A percentile compares a stretch with the other conserved stretches of the same genome.
These are phyloP conservation scores for thale cress (Arabidopsis thaliana) DNA, from an alignment of 345 rosid species.

Conservation along the genomic window TAIR10.1 NC_003076.8:6049001-6049500, in stretches of 20 bases:
- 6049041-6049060: not conserved
- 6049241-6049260: not conserved
- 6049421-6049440: conserved; percentile 38
- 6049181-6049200: conserved; percentile 10
- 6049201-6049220: not conserved
- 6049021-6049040: conserved; percentile 39
- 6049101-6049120: conserved; percentile 1
- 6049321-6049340: not conserved
- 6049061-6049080: conserved; percentile 2
- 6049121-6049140: conserved; percentile 7
- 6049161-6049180: not conserved
- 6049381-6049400: conserved; percentile 41
- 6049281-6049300: not conserved
- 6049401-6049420: conserved; percentile 35
- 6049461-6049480: conserved; percentile 44
- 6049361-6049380: conserved; percentile 34
- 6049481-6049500: conserved; percentile 50
- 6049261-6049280: not conserved
- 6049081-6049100: conserved; percentile 27
- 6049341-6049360: conserved; percentile 26
- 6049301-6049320: not conserved
- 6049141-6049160: not conserved
- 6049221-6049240: not conserved
- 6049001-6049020: conserved; percentile 29
- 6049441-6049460: conserved; percentile 43